phyloP scores from a whole-genome alignment of 352 stramenopile species.

The Thraustotheca clavata region DNA sequence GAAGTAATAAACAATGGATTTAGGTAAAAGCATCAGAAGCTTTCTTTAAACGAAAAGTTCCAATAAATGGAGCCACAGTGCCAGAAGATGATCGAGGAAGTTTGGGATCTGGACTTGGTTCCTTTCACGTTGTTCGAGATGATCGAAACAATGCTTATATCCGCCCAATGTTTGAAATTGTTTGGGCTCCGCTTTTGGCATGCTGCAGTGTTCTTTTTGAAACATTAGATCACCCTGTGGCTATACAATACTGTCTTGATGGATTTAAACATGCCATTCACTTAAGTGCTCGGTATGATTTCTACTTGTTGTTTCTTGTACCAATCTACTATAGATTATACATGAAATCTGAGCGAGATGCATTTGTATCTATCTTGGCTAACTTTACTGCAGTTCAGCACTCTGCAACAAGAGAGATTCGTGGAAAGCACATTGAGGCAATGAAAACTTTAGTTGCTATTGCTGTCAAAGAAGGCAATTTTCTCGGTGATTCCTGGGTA shows the following conservation, averaged over 20 bases:
- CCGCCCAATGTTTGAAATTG: conserved; percentile 98
- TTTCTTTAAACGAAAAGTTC: conserved; percentile 42
- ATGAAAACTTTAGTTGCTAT: conserved; percentile 96
- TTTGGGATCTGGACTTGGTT: conserved; percentile 23
- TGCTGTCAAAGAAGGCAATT: conserved; percentile 95
- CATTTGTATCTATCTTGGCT: conserved; percentile 93
- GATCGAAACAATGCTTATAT: conserved; percentile 69
- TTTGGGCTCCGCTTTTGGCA: conserved; percentile 95
- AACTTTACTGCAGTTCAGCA: conserved; percentile 95
- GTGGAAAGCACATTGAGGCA: conserved; percentile 96
- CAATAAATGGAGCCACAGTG: neutral
- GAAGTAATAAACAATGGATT: no score
- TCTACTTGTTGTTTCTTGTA: neutral
- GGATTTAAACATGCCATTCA: conserved; percentile 94
- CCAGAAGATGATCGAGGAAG: conserved; percentile 3
- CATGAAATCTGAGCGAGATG: conserved; percentile 91
- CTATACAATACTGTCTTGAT: conserved; percentile 91
- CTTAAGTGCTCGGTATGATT: conserved; percentile 52
- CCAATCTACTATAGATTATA: conserved; percentile 38
- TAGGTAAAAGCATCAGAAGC: conserved; percentile 45
- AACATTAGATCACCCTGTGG: conserved; percentile 85
- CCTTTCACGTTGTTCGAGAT: conserved; percentile 62
- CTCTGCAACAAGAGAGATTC: conserved; percentile 89
- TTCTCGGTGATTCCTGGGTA: conserved; percentile 94
- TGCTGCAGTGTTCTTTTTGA: conserved; percentile 97